Evolutionary conservation across 2,329 filamentous ascomycete genomes (phyloP).

Genomic region (Scedosporium minutisporum): DNA sequence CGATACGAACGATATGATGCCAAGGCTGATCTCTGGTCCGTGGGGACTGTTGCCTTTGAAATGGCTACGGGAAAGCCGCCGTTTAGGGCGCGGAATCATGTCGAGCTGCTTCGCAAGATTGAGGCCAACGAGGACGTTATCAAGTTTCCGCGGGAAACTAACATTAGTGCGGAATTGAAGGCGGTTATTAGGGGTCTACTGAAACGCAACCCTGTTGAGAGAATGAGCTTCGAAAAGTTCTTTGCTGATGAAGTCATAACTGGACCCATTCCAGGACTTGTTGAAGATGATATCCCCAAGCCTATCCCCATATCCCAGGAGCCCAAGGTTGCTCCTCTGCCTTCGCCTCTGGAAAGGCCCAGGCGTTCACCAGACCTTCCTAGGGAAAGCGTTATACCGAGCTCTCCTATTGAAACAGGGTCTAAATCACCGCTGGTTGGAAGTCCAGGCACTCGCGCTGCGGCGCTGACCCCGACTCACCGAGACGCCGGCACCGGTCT

Average conservation of each 20-base stretch:
- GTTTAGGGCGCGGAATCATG: conserved; percentile 87
- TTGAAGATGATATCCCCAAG: conserved; percentile 61
- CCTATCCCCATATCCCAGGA: conserved; percentile 14
- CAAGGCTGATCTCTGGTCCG: conserved; percentile 94
- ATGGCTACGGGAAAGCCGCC: conserved; percentile 88
- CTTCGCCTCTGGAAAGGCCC: neutral
- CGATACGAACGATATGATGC: conserved; percentile 96
- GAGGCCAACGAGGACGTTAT: conserved; percentile 82
- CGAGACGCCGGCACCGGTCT: conserved; percentile 36
- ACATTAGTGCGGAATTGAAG: conserved; percentile 69
- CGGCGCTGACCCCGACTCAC: neutral
- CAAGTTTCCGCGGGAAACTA: conserved; percentile 64
- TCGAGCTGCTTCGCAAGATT: conserved; percentile 86
- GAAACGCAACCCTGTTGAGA: conserved; percentile 76
- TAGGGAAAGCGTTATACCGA: neutral
- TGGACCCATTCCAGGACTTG: conserved; percentile 67
- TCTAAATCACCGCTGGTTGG: neutral
- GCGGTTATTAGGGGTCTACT: conserved; percentile 68
- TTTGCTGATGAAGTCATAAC: conserved; percentile 68
- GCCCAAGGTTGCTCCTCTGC: neutral
- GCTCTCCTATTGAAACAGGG: conserved; percentile 1
- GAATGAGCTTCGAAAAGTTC: conserved; percentile 78
- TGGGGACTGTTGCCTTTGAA: conserved; percentile 90
- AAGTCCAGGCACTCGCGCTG: neutral
- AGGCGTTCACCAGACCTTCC: neutral